A percentile compares a stretch with the other conserved stretches of the same genome.
Conservation (phyloP, 371 early-diverging fungal species). For the Mucor saturninus region DNA sequence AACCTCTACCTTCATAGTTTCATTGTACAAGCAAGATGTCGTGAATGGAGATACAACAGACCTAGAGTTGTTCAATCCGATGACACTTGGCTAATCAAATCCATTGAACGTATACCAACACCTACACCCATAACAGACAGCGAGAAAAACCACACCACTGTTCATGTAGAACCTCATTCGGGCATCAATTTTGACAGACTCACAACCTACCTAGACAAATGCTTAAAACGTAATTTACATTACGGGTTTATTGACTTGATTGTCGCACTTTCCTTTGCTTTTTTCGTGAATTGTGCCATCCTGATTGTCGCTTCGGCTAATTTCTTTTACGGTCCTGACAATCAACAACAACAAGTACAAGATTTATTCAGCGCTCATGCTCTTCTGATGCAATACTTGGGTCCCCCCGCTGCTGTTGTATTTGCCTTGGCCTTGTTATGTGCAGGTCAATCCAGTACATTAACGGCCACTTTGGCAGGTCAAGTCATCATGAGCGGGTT, state of each 20-base stretch:
- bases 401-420: conserved; percentile 66
- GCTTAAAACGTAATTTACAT: conserved; percentile 34
- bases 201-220: conserved; percentile 16
- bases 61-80: conserved; percentile 28
- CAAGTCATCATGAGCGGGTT: conserved; percentile 88
- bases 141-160: neutral
- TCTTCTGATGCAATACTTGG: conserved; percentile 64
- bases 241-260: conserved; percentile 64
- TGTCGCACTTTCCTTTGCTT: conserved; percentile 74
- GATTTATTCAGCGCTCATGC: conserved; percentile 73
- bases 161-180: neutral
- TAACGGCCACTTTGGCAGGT: conserved; percentile 88
- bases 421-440: conserved; percentile 81
- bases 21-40: conserved; percentile 65
- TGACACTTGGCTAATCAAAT: conserved; percentile 20
- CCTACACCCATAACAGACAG: neutral
- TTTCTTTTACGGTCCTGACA: conserved; percentile 63
- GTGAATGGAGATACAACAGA: conserved; percentile 39
- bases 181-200: conserved; percentile 23
- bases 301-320: conserved; percentile 81
- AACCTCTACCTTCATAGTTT: conserved; percentile 81
- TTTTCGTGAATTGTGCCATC: conserved; percentile 81
- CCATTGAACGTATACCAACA: neutral
- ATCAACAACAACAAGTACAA: conserved; percentile 36
- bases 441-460: conserved; percentile 79